Evolutionary conservation across 1,139 yeast genomes (phyloP).

Genomic region (Geotrichum phurueaensis): DNA sequence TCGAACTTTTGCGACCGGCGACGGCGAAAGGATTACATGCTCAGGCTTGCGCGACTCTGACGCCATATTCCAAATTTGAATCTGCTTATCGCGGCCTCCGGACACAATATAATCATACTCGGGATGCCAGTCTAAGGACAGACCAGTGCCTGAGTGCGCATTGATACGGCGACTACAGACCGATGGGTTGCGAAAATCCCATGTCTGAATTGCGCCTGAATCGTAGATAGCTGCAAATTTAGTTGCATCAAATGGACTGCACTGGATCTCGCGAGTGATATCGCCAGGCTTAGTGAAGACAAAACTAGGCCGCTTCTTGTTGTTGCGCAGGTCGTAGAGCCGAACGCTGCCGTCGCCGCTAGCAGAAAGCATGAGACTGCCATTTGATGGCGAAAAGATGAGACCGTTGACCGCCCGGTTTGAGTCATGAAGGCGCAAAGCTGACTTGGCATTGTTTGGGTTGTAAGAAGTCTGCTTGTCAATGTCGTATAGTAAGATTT

Average conservation of each 20-base stretch:
- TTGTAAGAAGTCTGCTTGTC: slow-evolving; percentile 28
- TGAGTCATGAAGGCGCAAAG: slow-evolving; percentile 52
- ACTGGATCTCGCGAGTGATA: slow-evolving; percentile 39
- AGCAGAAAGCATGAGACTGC: slow-evolving; percentile 66
- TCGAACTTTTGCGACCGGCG: slow-evolving; percentile 65
- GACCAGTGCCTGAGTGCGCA: slow-evolving; percentile 89
- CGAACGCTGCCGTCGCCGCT: slow-evolving; percentile 88
- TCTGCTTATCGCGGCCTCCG: slow-evolving; percentile 86
- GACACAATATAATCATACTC: slow-evolving; percentile 74
- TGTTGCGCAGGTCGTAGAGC: slow-evolving; percentile 76
- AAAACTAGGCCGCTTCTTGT: slow-evolving; percentile 42
- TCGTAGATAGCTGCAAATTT: slow-evolving; percentile 75
- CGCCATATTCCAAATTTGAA: slow-evolving; percentile 71
- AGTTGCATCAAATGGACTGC: slow-evolving; percentile 39
- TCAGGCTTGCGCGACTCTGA: slow-evolving; percentile 54
- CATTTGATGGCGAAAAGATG: slow-evolving; percentile 56
- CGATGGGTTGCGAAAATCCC: slow-evolving; percentile 60
- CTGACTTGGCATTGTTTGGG: slow-evolving; percentile 35
- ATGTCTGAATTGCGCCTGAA: slow-evolving; percentile 77
- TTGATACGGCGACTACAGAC: slow-evolving; percentile 61
- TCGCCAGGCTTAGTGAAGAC: slow-evolving; percentile 46
- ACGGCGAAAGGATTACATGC: slow-evolving; percentile 66
- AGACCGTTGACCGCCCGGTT: slow-evolving; percentile 76
- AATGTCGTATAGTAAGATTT: slow-evolving; percentile 44
- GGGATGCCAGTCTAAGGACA: slow-evolving; percentile 85